A percentile compares a stretch with the other conserved stretches of the same genome.
These are phyloP conservation scores for Fraxinus dipetala DNA, from an alignment of 305 asterid genomes.

Conservation along the genomic window DNA sequence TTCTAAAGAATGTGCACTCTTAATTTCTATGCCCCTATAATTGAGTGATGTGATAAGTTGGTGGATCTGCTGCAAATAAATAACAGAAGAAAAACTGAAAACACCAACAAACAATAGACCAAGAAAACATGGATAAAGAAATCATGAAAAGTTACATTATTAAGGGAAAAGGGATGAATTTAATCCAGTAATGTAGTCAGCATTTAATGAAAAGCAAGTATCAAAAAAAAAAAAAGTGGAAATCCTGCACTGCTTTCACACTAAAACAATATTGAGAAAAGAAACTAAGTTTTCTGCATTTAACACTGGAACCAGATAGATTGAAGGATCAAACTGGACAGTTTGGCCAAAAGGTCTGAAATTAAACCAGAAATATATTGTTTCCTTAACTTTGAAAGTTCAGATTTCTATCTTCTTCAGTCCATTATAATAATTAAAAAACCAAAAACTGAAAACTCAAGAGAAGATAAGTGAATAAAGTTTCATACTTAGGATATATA, in stretches of 20 bases:
- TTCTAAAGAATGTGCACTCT: constrained; percentile 81
- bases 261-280: constrained; percentile 12
- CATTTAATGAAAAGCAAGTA: not conserved
- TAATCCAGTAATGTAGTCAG: not conserved
- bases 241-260: constrained; percentile 2
- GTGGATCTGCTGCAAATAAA: constrained; percentile 76
- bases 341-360: not conserved
- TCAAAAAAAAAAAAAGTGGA: not conserved
- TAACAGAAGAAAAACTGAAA: constrained; percentile 12
- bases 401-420: not conserved
- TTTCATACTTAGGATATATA: not conserved
- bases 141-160: constrained; percentile 8
- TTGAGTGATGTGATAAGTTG: constrained; percentile 68
- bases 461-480: not conserved
- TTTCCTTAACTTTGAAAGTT: not conserved
- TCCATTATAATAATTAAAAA: not conserved
- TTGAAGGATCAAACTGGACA: not conserved
- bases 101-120: constrained; percentile 10
- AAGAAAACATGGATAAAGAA: constrained; percentile 12
- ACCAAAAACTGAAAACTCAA: not conserved
- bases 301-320: not conserved
- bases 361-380: not conserved
- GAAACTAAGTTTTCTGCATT: not conserved
- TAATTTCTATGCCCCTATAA: constrained; percentile 74
- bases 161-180: not conserved